Conservation (phyloP, 371 early-diverging fungal genomes). For the Circinella minor region DNA sequence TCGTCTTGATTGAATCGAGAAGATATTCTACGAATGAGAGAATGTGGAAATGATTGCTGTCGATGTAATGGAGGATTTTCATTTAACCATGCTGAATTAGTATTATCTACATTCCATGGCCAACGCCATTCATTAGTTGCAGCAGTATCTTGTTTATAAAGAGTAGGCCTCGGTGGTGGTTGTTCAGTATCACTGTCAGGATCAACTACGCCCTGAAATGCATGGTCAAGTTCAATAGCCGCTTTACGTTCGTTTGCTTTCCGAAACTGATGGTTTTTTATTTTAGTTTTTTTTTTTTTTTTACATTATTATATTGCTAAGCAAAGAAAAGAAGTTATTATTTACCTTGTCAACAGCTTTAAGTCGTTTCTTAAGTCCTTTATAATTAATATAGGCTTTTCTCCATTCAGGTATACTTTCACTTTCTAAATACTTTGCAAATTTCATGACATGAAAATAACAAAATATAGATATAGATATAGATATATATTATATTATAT, state of each 20-base stretch:
- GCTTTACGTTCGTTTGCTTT: conserved; percentile 29
- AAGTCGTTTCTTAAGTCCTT: conserved; percentile 70
- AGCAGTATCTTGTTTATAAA: conserved; percentile 18
- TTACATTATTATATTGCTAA: too few relatives aligned
- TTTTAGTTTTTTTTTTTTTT: not conserved
- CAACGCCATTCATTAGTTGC: conserved; percentile 16
- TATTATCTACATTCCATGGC: conserved; percentile 18
- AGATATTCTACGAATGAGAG: conserved; percentile 28
- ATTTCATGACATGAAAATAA: conserved; percentile 65
- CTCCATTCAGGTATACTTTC: conserved; percentile 88
- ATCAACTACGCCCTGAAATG: conserved; percentile 24
- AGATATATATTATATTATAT: not conserved
- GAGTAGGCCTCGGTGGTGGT: not conserved
- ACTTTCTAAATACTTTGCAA: conserved; percentile 76
- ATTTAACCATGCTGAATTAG: not conserved
- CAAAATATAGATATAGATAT: too few relatives aligned
- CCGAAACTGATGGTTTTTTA: conserved; percentile 17
- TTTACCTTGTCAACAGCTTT: conserved; percentile 62
- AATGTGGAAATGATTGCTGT: conserved; percentile 23
- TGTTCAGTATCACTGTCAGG: conserved; percentile 20
- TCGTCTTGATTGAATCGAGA: conserved; percentile 26
- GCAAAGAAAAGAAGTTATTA: not conserved
- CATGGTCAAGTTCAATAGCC: conserved; percentile 28
- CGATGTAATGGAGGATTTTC: conserved; percentile 12
- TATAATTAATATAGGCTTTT: conserved; percentile 78